phyloP scores from a whole-genome alignment of 1,139 yeast species.

The Pneumocystis wakefieldiae region DNA sequence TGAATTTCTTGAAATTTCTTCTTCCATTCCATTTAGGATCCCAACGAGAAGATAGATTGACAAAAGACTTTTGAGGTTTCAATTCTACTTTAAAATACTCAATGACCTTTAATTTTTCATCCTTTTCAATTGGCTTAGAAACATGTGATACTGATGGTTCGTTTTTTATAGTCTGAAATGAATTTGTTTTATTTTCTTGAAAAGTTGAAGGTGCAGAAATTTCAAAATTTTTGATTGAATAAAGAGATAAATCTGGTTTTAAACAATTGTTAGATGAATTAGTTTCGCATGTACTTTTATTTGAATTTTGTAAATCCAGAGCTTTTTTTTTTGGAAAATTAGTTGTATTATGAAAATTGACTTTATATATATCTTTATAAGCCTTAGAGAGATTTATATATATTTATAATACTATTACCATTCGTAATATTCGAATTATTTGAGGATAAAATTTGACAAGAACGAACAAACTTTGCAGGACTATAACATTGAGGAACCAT shows the following conservation, averaged over 20 bases:
- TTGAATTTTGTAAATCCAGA: neutral
- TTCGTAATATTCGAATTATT: neutral
- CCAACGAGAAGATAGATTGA: neutral
- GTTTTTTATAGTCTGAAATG: neutral
- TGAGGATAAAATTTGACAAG: neutral
- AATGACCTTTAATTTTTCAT: constrained; percentile 1
- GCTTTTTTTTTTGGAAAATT: neutral
- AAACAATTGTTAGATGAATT: neutral
- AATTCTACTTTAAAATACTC: constrained; percentile 4
- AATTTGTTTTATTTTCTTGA: neutral
- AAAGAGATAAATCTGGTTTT: neutral
- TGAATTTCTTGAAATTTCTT: constrained; percentile 7
- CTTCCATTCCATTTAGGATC: constrained; percentile 8
- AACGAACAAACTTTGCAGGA: neutral
- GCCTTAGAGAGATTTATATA: neutral
- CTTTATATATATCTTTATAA: neutral
- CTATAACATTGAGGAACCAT: neutral
- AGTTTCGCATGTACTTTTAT: neutral
- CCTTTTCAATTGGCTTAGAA: neutral
- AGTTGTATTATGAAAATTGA: neutral
- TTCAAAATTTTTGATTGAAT: neutral
- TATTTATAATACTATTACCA: neutral
- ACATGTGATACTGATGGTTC: neutral
- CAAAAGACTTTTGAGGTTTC: neutral
- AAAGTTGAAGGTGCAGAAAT: neutral